Base-by-base conservation (phyloP, 1,284 basidiomycete species). In the Irpex sp. region DNA sequence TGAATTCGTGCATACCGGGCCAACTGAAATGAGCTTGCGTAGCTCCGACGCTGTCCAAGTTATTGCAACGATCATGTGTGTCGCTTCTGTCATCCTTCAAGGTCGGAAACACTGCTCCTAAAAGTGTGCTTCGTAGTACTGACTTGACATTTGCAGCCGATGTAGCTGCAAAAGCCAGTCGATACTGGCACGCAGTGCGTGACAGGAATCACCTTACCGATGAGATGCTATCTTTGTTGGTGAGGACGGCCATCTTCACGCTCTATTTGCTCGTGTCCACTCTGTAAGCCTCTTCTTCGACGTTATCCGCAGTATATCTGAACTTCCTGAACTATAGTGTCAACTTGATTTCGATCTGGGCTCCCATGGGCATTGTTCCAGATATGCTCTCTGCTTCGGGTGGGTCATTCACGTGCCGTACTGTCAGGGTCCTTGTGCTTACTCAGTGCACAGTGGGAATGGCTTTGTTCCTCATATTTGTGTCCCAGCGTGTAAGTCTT, bases 351-450 rank as follows among this genome's bases (percentile, higher is more conserved):
- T 63, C 63, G 2, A 66, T 68, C 19, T 65, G 63, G 51, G 61
- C 59, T 15, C 15, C 64, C 2, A 59, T 65, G 19, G 62, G 66
- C 3, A 61, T 68, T 19, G 37, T 70, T 3, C 71, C 71, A 1
- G 70, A 73, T 46, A 67, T 74, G 64, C 67, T 71, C 46, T 66
- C 66, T 15, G 71, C 73, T 8, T 71, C 70, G 8, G 65, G 72
- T 74, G 60, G 49, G 56, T 19, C n/a, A 8, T 35, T 62, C 21
- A 26, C 21, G 7, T 31, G 13, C 33, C 6, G 11, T 8, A 33
- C 6, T 33, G 26, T 21, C 15, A 50, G 8, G 21, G 9, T 11
- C 11, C 11, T 55, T 15, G 7, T 26, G n/a, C 31, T 55, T 11
- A 33, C 31, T 26, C 7, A 11, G 21, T 33, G 19, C 6, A 31